Evolutionary conservation across 2,329 filamentous ascomycete genomes (phyloP), one percentile per base, ranked within the genome.

Genomic region (Fusarium kyushuense): DNA sequence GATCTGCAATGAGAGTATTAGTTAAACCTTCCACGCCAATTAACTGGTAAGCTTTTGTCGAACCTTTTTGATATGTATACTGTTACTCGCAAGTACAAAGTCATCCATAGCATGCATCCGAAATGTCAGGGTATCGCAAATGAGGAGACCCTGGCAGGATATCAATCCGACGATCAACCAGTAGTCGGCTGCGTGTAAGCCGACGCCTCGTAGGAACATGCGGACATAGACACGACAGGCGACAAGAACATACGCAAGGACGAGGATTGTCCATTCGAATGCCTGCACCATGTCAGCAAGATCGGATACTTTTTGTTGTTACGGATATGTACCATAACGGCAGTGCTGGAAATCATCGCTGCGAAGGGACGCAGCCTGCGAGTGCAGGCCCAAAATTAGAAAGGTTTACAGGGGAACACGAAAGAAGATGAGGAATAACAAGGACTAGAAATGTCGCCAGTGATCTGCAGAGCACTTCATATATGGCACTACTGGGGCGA

Each of bases 271-370:
- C 58, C 58, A 60, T 40, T 59, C 58, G 0, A 60, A 59, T 33
- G 54, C 54, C 54, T 59, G 7, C 5, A n/a, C 3, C 17, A 17
- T 17, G 14, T 19, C 2, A 40, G 27, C 14, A 17, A 1, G 1
- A 3, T 41, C 7, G 1, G 12, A 14, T n/a, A 16, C 16, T 5
- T 41, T 36, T 7, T 10, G 3, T 7, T 1, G 14, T 10, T 14
- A 8, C n/a, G 10, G 12, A 6, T 4, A 19, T 19, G 14, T 33
- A 59, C 52, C 41, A 59, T 57, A 1, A 60, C 57, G n/a, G 42
- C 57, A 12, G 17, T 42, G 13, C 57, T 60, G 17, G 57, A 52
- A 27, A 60, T 60, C 57, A 60, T 60, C 9, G 8, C 41, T 5
- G 7, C 36, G 25, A 13, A 12, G 13, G 3, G 10, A 33, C 7